Conservation (phyloP, 2,329 filamentous ascomycete genomes). For the Anisogramma anomala region DNA sequence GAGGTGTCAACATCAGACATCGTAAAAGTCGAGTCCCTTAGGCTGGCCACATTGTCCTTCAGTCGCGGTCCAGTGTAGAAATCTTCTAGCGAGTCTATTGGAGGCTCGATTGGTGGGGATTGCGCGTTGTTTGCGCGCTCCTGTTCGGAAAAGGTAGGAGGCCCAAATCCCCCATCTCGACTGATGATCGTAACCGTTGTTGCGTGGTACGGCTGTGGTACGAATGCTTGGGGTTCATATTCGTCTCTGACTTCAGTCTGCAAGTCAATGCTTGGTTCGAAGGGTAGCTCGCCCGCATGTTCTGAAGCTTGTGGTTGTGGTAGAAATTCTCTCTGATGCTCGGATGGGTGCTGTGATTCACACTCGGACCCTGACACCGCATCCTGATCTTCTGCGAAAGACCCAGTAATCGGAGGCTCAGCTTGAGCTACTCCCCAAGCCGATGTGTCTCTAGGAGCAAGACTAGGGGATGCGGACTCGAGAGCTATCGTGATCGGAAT, state of each 20-base stretch:
- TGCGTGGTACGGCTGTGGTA: constrained; percentile 26
- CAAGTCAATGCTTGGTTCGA: not conserved
- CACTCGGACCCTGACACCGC: constrained; percentile 2
- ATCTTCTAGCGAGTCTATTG: constrained; percentile 21
- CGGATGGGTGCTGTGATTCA: constrained; percentile 4
- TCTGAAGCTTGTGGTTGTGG: constrained; percentile 2
- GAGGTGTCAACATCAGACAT: constrained; percentile 22
- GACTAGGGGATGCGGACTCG: constrained; percentile 22
- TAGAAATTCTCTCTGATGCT: constrained; percentile 13
- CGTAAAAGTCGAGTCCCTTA: constrained; percentile 24
- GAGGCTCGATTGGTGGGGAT: constrained; percentile 10
- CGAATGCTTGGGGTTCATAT: constrained; percentile 31
- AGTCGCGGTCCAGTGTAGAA: constrained; percentile 24
- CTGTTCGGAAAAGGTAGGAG: constrained; percentile 13
- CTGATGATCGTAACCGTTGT: constrained; percentile 40
- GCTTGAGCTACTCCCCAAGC: constrained; percentile 18
- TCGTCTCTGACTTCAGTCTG: constrained; percentile 14
- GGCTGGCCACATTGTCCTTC: constrained; percentile 23
- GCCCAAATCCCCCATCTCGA: constrained; percentile 30
- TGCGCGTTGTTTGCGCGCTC: constrained; percentile 9
- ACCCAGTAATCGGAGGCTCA: constrained; percentile 20
- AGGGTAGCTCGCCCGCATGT: not conserved
- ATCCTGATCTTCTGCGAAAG: constrained; percentile 23
- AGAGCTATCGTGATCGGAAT: constrained; percentile 31
- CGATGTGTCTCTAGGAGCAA: not conserved